Base-by-base conservation (phyloP, 129 eudicot genomes). In the Erigeron canadensis region DNA sequence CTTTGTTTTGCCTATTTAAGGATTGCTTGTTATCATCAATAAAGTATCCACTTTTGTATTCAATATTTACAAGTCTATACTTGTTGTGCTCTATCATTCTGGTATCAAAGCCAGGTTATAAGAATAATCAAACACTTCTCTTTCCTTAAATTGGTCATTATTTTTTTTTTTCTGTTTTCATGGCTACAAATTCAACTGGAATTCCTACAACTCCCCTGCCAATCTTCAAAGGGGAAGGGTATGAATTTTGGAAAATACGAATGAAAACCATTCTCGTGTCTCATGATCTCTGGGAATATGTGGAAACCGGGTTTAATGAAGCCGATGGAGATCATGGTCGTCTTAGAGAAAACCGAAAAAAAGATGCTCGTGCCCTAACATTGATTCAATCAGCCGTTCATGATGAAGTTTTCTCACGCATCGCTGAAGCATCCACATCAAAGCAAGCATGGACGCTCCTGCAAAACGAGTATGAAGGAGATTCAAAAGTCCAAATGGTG, bases 391-490 rank as follows among this genome's bases (percentile, higher is more conserved):
- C 55, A 28, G 34, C 34, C 34, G 34, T 28, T 28, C 34, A 28
- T 28, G 34, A 28, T 28, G 34, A 28, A 28, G 34, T 28, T 28
- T 28, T 28, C 34, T 28, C 34, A 28, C 34, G 34, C 34, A 28
- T 28, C 34, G 34, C 34, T 28, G 34, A 3, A 28, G 34, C 34
- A 28, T 28, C 34, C 34, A 28, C 34, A 28, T 28, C 34, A 10
- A 48, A 48, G 15, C 12, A 6, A 6, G 55, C 15, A n/a, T 48
- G 55, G 55, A 48, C n/a, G 55, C 55, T 48, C n/a, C n/a, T 48
- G 55, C 55, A 48, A 48, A 48, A 7, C 55, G 55, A 48, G 55
- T 48, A 48, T 9, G 55, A 48, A 48, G 55, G 55, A 48, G 55
- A 48, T 12, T 48, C 55, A 7, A 48, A 48, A 3, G 55, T 48